Evolutionary conservation across 2,329 filamentous ascomycete species (phyloP).

Genomic region (Colletotrichum nymphaeae): DNA sequence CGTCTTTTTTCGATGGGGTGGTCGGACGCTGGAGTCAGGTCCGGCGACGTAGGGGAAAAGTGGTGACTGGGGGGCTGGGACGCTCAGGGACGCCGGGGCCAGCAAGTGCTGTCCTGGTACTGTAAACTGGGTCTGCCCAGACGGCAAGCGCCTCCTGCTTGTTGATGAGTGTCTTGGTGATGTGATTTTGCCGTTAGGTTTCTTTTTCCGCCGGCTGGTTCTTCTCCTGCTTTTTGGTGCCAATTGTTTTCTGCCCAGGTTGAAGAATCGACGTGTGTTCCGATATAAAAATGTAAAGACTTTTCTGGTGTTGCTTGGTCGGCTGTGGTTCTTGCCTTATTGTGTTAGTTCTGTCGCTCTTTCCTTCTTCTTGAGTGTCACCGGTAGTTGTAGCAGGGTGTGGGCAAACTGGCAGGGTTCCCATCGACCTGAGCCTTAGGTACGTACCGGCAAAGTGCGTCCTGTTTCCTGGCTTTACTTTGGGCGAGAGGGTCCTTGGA

Average conservation of each 20-base stretch:
- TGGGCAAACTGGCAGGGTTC: background rate
- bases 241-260: background rate
- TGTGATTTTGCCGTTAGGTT: constrained; percentile 20
- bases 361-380: background rate
- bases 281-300: background rate
- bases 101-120: background rate
- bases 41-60: background rate
- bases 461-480: background rate
- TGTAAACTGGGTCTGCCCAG: constrained; percentile 17
- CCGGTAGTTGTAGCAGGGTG: constrained; percentile 6
- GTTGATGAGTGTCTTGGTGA: constrained; percentile 25
- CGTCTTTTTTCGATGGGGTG: constrained; percentile 16
- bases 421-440: background rate
- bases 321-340: background rate
- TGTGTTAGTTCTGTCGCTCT: background rate
- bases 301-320: background rate
- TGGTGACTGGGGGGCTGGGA: constrained; percentile 18
- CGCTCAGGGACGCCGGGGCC: background rate
- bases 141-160: constrained; percentile 18
- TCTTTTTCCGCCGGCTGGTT: constrained; percentile 25
- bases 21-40: constrained; percentile 5
- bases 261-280: constrained; percentile 1
- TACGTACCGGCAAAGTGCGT: background rate
- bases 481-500: background rate
- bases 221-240: background rate